Base-by-base conservation (phyloP, 2,329 filamentous ascomycete genomes). In the Thielaviopsis euricoi region DNA sequence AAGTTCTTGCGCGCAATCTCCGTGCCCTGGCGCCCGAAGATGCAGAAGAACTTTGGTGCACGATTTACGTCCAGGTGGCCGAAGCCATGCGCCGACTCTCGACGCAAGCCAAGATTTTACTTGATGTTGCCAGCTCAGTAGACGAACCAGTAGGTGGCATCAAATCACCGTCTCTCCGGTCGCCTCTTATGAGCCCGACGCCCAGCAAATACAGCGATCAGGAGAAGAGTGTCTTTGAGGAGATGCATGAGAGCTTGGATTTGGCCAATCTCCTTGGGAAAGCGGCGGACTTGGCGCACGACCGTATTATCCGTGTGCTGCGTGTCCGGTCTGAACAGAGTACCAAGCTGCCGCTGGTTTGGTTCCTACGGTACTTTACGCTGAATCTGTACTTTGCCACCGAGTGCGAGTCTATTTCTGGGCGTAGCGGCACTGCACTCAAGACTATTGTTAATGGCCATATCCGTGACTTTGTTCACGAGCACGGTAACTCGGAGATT, bases 91-190 rank as follows among this genome's bases (percentile, higher is more conserved):
- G 93, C 58, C 80, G 93, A 65, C 73, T 96, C 7, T 89, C 88
- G 19, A 90, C 89, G 0, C 91, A 97, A 67, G 86, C 93, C 58
- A 98, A 98, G 69, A 83, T 97, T 10, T 72, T 98, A n/a, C 76
- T 98, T 10, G 93, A 98, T 69, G 87, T 95, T 21, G 93, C 90
- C 0, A 95, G 89, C 67, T 84, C 81, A 13, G 76, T 87, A 55
- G 70, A 63, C 1, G 70, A 72, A 13, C 61, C 60, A 1, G 29
- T 67, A 0, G 51, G 43, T 21, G 73, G 71, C 6, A 59, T 76
- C 43, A 74, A 71, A 59, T 78, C 77, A 7, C 76, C 76, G 1
- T 71, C 73, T 1, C 59, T 76, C 10, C 72, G 72, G 62, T 81
- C 78, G 3, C 78, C 78, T 0, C 69, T 79, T 1, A 71, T 75